Evolutionary conservation across 108 stramenopile genomes (phyloP).

Genomic region (Asterionellopsis glacialis): DNA sequence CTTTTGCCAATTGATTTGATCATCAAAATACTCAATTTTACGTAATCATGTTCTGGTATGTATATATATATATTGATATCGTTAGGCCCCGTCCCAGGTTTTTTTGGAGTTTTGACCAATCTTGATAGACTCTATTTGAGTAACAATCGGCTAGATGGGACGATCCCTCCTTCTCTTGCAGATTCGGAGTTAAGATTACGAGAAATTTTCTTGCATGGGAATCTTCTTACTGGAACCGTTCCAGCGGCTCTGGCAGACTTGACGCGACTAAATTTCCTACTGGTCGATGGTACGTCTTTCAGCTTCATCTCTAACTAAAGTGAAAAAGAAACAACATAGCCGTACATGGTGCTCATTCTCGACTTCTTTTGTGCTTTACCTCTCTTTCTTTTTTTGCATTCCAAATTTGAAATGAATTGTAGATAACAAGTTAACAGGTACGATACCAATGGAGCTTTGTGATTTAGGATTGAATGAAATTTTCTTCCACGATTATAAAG

Average conservation of each 20-base stretch:
- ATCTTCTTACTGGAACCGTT: constrained; percentile 1
- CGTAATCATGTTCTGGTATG: no score
- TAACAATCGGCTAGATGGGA: constrained; percentile 10
- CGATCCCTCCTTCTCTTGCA: not conserved
- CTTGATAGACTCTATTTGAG: not conserved
- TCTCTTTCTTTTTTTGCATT: not conserved
- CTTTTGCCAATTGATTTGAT: not conserved
- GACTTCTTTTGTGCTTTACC: not conserved
- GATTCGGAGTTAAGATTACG: not conserved
- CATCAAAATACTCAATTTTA: no score
- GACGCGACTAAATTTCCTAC: not conserved
- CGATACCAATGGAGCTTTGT: not conserved
- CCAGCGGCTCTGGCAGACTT: constrained; percentile 3
- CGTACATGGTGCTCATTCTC: not conserved
- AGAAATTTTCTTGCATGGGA: constrained; percentile 2
- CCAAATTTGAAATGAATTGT: no score
- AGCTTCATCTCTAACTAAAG: not conserved
- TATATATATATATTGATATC: no score
- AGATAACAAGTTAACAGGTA: constrained; percentile 5
- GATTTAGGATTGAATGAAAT: not conserved
- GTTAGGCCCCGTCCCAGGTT: not conserved
- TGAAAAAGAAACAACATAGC: no score
- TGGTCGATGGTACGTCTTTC: not conserved
- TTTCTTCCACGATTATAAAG: not conserved
- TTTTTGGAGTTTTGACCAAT: not conserved